Conservation (phyloP, 2,329 filamentous ascomycete genomes). For the Fusarium tuaranense region DNA sequence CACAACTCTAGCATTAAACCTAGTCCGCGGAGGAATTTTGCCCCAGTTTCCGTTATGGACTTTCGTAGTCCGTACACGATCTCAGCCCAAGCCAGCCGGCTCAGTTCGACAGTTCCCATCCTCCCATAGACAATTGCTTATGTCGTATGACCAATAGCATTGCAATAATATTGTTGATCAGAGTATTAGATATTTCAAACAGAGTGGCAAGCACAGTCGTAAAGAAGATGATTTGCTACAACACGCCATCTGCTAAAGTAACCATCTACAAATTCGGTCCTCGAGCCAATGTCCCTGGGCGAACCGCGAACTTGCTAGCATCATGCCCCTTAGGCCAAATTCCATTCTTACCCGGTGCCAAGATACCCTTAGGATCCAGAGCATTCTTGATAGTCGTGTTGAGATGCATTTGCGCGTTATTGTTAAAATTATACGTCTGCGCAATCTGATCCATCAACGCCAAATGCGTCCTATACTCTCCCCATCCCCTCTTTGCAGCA, state of each 20-base stretch:
- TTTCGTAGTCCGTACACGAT: no score
- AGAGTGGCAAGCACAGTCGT: neutral
- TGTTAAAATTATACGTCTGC: conserved; percentile 33
- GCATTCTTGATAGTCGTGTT: conserved; percentile 26
- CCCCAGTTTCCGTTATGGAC: no score
- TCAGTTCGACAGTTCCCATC: no score
- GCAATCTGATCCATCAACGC: conserved; percentile 33
- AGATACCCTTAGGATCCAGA: conserved; percentile 32
- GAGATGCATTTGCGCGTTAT: conserved; percentile 26
- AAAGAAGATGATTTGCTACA: neutral
- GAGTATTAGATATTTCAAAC: neutral
- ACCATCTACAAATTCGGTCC: neutral
- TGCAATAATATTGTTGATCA: neutral
- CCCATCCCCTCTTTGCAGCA: conserved; percentile 26
- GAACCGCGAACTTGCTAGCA: neutral
- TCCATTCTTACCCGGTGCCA: conserved; percentile 31
- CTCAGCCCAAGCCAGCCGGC: no score
- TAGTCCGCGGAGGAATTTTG: no score
- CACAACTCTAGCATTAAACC: neutral
- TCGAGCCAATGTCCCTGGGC: neutral
- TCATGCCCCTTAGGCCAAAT: conserved; percentile 28
- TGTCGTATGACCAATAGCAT: neutral
- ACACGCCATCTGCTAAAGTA: neutral
- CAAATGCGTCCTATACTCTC: conserved; percentile 36
- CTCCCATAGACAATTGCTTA: no score